Conservation (phyloP, 805 yeast genomes). For the Metschnikowia chrysomelidarum region DNA sequence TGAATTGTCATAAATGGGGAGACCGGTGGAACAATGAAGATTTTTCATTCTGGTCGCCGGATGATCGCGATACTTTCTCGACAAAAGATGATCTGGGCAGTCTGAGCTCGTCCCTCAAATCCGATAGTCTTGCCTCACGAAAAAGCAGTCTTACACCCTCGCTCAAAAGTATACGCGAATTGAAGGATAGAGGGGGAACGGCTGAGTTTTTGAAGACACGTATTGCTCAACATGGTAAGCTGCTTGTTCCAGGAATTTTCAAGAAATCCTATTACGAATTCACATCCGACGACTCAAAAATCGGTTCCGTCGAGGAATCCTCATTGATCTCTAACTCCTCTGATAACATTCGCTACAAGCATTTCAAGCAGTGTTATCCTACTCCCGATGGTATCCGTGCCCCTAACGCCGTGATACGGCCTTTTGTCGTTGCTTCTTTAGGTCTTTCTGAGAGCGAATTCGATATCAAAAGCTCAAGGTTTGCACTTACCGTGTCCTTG, state of each 20-base stretch:
- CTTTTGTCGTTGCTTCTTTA: constrained; percentile 62
- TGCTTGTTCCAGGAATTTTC: constrained; percentile 12
- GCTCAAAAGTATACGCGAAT: constrained; percentile 10
- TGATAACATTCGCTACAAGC: constrained; percentile 22
- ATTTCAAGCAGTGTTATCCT: constrained; percentile 35
- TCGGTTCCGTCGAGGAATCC: constrained; percentile 8
- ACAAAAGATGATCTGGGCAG: constrained; percentile 13
- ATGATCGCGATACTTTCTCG: constrained; percentile 42
- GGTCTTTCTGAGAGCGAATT: constrained; percentile 61
- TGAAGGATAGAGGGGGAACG: constrained; percentile 11
- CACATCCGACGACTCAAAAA: constrained; percentile 7
- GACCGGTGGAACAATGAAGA: constrained; percentile 95
- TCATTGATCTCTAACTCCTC: constrained; percentile 14
- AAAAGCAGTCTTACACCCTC: constrained; percentile 16
- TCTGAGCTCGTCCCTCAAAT: constrained; percentile 5
- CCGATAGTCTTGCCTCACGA: constrained; percentile 10
- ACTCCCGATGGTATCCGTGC: constrained; percentile 71
- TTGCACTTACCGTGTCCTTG: constrained; percentile 44
- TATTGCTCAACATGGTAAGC: constrained; percentile 12
- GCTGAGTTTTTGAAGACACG: constrained; percentile 12
- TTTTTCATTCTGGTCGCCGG: constrained; percentile 79
- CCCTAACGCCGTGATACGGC: constrained; percentile 70
- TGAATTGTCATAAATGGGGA: constrained; percentile 80
- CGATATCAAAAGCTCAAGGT: constrained; percentile 48
- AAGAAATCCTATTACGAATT: constrained; percentile 10